phyloP scores from a whole-genome alignment of 2,329 filamentous ascomycete species.

The Volutella citrinella region DNA sequence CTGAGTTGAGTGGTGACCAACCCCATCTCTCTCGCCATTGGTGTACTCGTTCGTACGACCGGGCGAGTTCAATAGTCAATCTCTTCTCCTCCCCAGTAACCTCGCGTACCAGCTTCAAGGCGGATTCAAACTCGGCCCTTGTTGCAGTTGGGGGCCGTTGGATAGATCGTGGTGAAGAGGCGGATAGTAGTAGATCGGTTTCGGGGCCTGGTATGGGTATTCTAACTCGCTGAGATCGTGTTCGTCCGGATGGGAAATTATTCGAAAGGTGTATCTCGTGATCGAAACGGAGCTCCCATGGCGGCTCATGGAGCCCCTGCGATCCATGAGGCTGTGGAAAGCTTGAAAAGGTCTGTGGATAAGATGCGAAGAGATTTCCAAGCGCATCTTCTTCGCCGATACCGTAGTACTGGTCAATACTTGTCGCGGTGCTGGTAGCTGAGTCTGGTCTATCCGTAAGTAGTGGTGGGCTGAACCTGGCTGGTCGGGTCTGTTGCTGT shows the following conservation, averaged over 20 bases:
- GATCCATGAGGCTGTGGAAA: background rate
- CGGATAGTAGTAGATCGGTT: background rate
- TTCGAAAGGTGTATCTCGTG: constrained; percentile 1
- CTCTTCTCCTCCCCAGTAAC: constrained; percentile 1
- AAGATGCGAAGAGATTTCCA: constrained; percentile 6
- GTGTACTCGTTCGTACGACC: constrained; percentile 5
- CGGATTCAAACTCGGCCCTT: constrained; percentile 3
- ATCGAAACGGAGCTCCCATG: constrained; percentile 1
- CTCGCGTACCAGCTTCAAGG: constrained; percentile 1
- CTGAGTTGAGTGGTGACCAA: constrained; percentile 6
- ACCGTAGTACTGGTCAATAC: constrained; percentile 1
- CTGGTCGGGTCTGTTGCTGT: constrained; percentile 1
- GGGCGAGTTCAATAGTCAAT: constrained; percentile 3
- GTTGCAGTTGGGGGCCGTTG: background rate
- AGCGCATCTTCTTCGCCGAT: constrained; percentile 3
- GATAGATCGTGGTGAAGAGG: background rate
- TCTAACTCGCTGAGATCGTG: background rate
- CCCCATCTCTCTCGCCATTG: constrained; percentile 3
- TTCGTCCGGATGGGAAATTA: constrained; percentile 1
- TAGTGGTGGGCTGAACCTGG: constrained; percentile 1
- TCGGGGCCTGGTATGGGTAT: constrained; percentile 1
- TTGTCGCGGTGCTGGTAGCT: constrained; percentile 1
- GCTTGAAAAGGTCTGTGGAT: constrained; percentile 5
- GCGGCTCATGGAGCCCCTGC: background rate
- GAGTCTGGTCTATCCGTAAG: constrained; percentile 1